Percentiles rank a stretch among this genome's conserved stretches.
Evolutionary conservation across 1,284 basidiomycete genomes (phyloP).

Genomic region (Paramarasmius palmivorus): DNA sequence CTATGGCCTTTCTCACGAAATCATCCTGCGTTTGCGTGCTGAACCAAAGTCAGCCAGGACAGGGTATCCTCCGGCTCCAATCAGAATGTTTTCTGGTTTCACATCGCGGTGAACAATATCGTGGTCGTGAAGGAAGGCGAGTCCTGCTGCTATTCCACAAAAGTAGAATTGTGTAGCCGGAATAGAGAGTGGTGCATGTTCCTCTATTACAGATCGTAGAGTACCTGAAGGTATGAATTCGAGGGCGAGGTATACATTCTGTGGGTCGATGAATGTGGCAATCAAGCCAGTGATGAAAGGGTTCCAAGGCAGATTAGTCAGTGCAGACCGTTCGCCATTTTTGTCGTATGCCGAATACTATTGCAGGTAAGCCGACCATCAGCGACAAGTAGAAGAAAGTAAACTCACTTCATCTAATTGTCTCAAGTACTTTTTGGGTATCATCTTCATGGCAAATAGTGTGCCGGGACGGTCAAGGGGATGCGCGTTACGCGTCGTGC

Average conservation of each 20-base stretch:
- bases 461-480: constrained; percentile 28
- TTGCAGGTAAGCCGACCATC: constrained; percentile 21
- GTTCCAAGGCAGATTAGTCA: constrained; percentile 47
- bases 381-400: constrained; percentile 3
- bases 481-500: constrained; percentile 23
- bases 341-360: constrained; percentile 8
- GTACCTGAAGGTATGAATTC: constrained; percentile 47
- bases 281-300: constrained; percentile 49
- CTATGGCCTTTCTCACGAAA: background rate
- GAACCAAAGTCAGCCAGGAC: constrained; percentile 76
- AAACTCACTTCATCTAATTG: constrained; percentile 28
- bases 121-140: constrained; percentile 58
- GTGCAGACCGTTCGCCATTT: constrained; percentile 38
- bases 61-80: constrained; percentile 56
- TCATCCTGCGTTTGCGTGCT: constrained; percentile 44
- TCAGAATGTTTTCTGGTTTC: constrained; percentile 3
- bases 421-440: constrained; percentile 33
- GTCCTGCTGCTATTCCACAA: constrained; percentile 63
- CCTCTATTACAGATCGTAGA: constrained; percentile 36
- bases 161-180: constrained; percentile 47
- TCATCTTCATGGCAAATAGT: constrained; percentile 43
- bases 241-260: constrained; percentile 48
- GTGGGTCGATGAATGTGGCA: constrained; percentile 42
- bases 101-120: constrained; percentile 8
- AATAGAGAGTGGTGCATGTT: constrained; percentile 31